A percentile compares a stretch with the other conserved stretches of the same genome.
These are phyloP conservation scores for baker's yeast (Saccharomyces cerevisiae) DNA, from an alignment of 805 yeast genomes.

Conservation along the genomic window DNA sequence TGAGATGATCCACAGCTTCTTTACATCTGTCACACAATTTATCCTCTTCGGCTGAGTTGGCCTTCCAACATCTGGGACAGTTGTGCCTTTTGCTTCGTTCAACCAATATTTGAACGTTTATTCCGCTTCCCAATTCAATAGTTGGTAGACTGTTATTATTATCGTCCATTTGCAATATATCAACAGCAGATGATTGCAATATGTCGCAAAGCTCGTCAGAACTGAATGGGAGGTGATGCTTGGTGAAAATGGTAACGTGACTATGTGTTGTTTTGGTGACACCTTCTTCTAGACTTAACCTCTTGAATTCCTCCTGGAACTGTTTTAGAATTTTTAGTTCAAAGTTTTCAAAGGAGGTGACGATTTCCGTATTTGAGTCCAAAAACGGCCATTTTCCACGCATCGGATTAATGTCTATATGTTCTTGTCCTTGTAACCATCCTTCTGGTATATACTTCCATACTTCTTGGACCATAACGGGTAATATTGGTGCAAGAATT, in stretches of 20 bases:
- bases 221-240: slow-evolving; percentile 8
- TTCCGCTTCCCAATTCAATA: slow-evolving; percentile 14
- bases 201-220: slow-evolving; percentile 46
- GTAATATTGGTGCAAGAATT: slow-evolving; percentile 71
- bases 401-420: neutral
- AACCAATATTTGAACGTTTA: slow-evolving; percentile 32
- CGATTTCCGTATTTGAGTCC: neutral
- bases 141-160: neutral
- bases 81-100: slow-evolving; percentile 38
- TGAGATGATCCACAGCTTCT: slow-evolving; percentile 17
- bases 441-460: slow-evolving; percentile 52
- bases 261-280: slow-evolving; percentile 22
- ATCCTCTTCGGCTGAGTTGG: slow-evolving; percentile 42
- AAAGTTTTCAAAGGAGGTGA: slow-evolving; percentile 10
- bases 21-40: slow-evolving; percentile 62
- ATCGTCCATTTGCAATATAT: slow-evolving; percentile 24
- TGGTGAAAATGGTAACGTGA: slow-evolving; percentile 23
- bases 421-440: slow-evolving; percentile 13
- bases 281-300: slow-evolving; percentile 9
- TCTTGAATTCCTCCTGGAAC: slow-evolving; percentile 15
- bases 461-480: slow-evolving; percentile 78
- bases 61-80: slow-evolving; percentile 96
- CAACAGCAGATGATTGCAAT: slow-evolving; percentile 56
- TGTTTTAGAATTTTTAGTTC: slow-evolving; percentile 15
- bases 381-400: slow-evolving; percentile 3